Percentiles rank a stretch among this genome's conserved stretches.
These are phyloP conservation scores for Cercospora beticola DNA, from an alignment of 2,329 filamentous ascomycete genomes.

Conservation along the genomic window DNA sequence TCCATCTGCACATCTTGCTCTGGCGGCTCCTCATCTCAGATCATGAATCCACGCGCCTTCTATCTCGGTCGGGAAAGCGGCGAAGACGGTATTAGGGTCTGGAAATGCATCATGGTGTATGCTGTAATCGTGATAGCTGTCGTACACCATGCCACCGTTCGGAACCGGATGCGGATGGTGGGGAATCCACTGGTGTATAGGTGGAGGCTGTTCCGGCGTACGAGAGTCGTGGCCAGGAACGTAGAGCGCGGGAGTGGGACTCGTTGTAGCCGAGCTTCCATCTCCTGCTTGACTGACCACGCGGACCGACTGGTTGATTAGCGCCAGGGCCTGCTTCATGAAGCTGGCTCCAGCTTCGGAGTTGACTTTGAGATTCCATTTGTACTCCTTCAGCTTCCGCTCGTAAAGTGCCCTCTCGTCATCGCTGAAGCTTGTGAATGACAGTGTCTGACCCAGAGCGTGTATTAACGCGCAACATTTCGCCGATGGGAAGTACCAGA, in stretches of 20 bases:
- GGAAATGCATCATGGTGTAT: slow-evolving; percentile 12
- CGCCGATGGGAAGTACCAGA: slow-evolving; percentile 50
- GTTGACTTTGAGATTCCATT: slow-evolving; percentile 45
- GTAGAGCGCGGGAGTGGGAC: slow-evolving; percentile 18
- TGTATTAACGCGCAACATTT: slow-evolving; percentile 47
- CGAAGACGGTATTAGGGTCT: slow-evolving; percentile 19
- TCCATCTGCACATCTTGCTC: background rate
- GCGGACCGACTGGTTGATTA: slow-evolving; percentile 25
- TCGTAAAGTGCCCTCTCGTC: slow-evolving; percentile 41
- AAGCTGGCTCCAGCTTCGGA: slow-evolving; percentile 46
- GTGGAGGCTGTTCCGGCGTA: slow-evolving; percentile 17
- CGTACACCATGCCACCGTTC: slow-evolving; percentile 16
- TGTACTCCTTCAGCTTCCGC: slow-evolving; percentile 43
- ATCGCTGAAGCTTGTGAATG: slow-evolving; percentile 36
- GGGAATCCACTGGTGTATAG: slow-evolving; percentile 18
- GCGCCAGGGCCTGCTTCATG: slow-evolving; percentile 41
- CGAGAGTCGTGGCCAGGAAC: slow-evolving; percentile 9
- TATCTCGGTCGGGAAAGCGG: slow-evolving; percentile 6
- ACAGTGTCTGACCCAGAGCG: slow-evolving; percentile 44
- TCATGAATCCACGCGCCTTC: slow-evolving; percentile 17
- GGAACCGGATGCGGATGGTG: slow-evolving; percentile 10
- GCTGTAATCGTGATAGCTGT: slow-evolving; percentile 18
- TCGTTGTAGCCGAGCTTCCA: slow-evolving; percentile 19
- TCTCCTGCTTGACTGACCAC: slow-evolving; percentile 15
- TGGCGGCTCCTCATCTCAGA: background rate